These are phyloP conservation scores for Dryas integrifolia DNA, from an alignment of 331 rosid species.

Conservation along the genomic window DNA sequence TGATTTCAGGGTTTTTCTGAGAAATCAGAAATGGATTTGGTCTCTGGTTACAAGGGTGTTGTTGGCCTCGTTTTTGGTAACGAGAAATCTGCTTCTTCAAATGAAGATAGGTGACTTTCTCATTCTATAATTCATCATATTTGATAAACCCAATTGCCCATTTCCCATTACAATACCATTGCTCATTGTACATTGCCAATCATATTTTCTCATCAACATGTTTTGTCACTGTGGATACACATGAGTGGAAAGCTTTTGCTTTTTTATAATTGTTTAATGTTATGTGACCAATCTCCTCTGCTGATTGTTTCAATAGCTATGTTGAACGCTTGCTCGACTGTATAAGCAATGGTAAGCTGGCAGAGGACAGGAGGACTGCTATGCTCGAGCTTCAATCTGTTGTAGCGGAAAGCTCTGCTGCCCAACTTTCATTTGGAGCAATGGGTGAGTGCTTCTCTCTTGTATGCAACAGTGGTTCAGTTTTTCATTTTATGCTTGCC, in stretches of 20 bases:
- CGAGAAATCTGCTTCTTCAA: conserved; percentile 65
- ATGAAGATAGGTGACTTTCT: conserved; percentile 65
- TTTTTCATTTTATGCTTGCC: background rate
- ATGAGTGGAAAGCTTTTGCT: background rate
- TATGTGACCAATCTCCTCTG: background rate
- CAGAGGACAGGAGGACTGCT: conserved; percentile 80
- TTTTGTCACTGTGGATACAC: too few species aligned
- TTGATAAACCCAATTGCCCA: too few species aligned
- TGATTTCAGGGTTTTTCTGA: conserved; percentile 29
- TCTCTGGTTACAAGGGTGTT: conserved; percentile 94
- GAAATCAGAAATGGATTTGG: conserved; percentile 71
- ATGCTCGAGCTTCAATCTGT: conserved; percentile 85
- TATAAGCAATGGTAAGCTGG: conserved; percentile 62
- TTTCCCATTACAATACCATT: too few species aligned
- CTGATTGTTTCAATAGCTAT: conserved; percentile 32
- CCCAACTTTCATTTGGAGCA: conserved; percentile 90
- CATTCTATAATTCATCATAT: background rate
- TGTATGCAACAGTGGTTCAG: background rate
- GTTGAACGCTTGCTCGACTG: conserved; percentile 61
- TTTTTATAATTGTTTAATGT: background rate
- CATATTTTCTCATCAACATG: too few species aligned
- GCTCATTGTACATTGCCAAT: background rate
- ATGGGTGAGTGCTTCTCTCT: conserved; percentile 60
- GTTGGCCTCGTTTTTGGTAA: conserved; percentile 88
- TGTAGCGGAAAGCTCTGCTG: conserved; percentile 67